Conservation (phyloP, 352 stramenopile genomes). For the Paralagenidium karlingii region DNA sequence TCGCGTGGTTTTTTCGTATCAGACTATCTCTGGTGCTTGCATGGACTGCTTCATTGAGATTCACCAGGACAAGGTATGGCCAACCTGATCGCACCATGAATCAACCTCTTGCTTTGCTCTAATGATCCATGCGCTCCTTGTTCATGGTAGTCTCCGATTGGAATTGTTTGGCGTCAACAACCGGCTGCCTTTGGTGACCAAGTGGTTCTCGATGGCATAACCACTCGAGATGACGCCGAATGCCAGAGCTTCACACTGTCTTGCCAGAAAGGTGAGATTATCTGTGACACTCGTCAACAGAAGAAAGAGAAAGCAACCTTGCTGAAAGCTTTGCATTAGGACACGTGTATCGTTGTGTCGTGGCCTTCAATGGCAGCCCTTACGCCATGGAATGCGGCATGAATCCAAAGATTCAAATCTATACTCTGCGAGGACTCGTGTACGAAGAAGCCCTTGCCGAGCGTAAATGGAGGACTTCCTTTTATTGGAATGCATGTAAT, state of each 20-base stretch:
- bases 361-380: conserved; percentile 14
- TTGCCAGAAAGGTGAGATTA: conserved; percentile 11
- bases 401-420: conserved; percentile 34
- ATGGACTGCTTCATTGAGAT: conserved; percentile 38
- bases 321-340: too few species aligned
- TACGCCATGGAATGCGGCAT: conserved; percentile 8
- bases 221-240: conserved; percentile 15
- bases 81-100: not conserved
- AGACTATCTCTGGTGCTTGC: conserved; percentile 7
- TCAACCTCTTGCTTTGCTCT: not conserved
- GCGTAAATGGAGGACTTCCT: conserved; percentile 15
- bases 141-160: conserved; percentile 2
- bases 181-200: conserved; percentile 6
- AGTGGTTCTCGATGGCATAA: conserved; percentile 13
- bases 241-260: conserved; percentile 19
- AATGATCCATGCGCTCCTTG: not conserved
- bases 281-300: not conserved
- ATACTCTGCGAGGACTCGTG: conserved; percentile 23
- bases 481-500: conserved; percentile 39
- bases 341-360: conserved; percentile 21
- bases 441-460: conserved; percentile 12
- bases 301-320: too few species aligned
- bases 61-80: conserved; percentile 18
- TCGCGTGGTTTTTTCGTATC: too few species aligned
- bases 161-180: conserved; percentile 8